Conservation (phyloP, 2,329 filamentous ascomycete species). For the Aspergillus chevalieri region DNA sequence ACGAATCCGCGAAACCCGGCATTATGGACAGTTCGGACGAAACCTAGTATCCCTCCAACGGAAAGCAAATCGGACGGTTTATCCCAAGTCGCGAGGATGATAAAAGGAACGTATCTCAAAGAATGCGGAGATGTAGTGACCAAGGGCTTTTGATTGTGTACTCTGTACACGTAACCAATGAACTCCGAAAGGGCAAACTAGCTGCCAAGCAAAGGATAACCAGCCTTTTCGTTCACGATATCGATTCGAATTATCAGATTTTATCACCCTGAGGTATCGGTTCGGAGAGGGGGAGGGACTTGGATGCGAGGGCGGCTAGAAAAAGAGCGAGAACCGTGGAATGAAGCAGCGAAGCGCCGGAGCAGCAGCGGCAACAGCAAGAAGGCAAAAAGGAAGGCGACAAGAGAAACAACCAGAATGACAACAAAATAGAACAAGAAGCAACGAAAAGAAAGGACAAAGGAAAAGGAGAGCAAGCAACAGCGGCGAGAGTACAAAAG, state of each 20-base stretch:
- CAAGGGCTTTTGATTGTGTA: too few species aligned
- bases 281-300: conserved; percentile 1
- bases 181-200: neutral
- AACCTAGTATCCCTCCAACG: neutral
- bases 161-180: neutral
- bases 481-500: neutral
- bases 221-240: neutral
- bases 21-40: conserved; percentile 46
- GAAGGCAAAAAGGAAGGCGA: conserved; percentile 1
- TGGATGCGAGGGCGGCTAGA: conserved; percentile 14
- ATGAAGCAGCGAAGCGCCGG: neutral
- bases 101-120: neutral
- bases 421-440: neutral
- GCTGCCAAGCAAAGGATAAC: neutral
- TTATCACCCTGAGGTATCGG: neutral
- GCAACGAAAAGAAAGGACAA: neutral
- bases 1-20: conserved; percentile 89
- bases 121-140: too few species aligned
- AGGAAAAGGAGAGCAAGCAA: neutral
- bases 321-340: neutral
- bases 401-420: conserved; percentile 1
- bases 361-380: conserved; percentile 1
- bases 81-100: neutral
- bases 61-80: neutral
- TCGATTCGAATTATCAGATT: neutral